These are phyloP conservation scores for Periconia sp. DNA, from an alignment of 2,329 filamentous ascomycete species.

Conservation along the genomic window DNA sequence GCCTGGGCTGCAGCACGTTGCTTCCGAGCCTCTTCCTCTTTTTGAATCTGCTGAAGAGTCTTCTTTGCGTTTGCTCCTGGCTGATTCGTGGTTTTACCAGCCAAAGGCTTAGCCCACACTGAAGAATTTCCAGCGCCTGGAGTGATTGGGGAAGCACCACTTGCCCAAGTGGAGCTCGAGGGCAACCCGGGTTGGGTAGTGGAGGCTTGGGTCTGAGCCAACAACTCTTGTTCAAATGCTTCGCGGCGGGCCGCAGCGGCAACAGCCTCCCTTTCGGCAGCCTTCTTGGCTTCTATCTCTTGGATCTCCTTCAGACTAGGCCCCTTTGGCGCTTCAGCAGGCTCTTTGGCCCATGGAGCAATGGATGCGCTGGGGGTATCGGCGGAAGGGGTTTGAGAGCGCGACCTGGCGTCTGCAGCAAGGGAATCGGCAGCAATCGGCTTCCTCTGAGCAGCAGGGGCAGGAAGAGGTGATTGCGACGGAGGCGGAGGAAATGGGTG, in stretches of 20 bases:
- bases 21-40: slow-evolving; percentile 91
- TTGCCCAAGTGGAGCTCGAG: slow-evolving; percentile 86
- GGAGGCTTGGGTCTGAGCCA: slow-evolving; percentile 59
- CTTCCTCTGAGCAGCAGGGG: slow-evolving; percentile 83
- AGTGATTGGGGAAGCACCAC: slow-evolving; percentile 67
- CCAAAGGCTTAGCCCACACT: slow-evolving; percentile 65
- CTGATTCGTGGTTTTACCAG: slow-evolving; percentile 51
- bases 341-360: slow-evolving; percentile 94
- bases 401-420: slow-evolving; percentile 67
- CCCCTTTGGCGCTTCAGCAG: slow-evolving; percentile 70
- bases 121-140: slow-evolving; percentile 50
- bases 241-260: slow-evolving; percentile 77
- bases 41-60: slow-evolving; percentile 93
- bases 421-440: slow-evolving; percentile 80
- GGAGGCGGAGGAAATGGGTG: slow-evolving; percentile 75
- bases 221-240: slow-evolving; percentile 77
- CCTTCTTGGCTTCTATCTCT: slow-evolving; percentile 89
- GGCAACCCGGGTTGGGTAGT: slow-evolving; percentile 77
- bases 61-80: slow-evolving; percentile 65
- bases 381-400: slow-evolving; percentile 72
- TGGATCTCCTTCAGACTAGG: slow-evolving; percentile 96
- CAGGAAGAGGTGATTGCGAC: slow-evolving; percentile 79
- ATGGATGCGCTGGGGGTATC: slow-evolving; percentile 70
- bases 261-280: slow-evolving; percentile 82
- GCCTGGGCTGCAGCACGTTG: slow-evolving; percentile 64